Base-by-base conservation (phyloP, 2,329 filamentous ascomycete genomes). In the Aspergillus chevalieri region DNA sequence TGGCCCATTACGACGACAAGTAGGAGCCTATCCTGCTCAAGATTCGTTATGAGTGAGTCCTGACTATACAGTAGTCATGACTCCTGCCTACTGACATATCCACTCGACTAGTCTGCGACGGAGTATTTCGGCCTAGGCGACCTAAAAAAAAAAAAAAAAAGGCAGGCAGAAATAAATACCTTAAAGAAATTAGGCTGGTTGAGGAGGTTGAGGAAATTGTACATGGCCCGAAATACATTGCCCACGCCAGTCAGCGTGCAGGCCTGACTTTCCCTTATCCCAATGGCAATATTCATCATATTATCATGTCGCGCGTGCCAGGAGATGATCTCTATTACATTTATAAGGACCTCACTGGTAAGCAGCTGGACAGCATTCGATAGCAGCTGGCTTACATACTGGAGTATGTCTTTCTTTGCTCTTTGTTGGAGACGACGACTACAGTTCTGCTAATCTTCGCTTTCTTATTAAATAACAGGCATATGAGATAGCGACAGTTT, bases 1-100 rank as follows among this genome's bases (percentile, higher is more conserved):
- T 48, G 4, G 38, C 39, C 4, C 39, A 39, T 3, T 43, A 44
- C 15, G 8, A 17, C 3, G 39, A 48, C 3, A 19, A 1, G 21
- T 2, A 36, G 12, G 4, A 43, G 7, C 3, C 10, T 6, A 34
- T 48, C 9, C 43, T 48, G 46, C n/a, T 48, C n/a, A 48, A 48
- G 17, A 48, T 48, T 14, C 38, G 39, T 14, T 44, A 48, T n/a
- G 46, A 43, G 38, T 48, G 14, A 22, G 39, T 48, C 21, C 21
- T 22, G 21, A 22, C 5, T 22, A 22, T 3, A 22, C 21, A 22
- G 21, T 6, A 22, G 21, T 22, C 21, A 22, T 6, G 21, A 22
- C 21, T 22, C 21, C 5, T 22, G 21, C 21, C 21, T 22, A 7
- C 38, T 17, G 8, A 15, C 17, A 9, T 15, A 19, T 9, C n/a